These are phyloP conservation scores for Atkinsonella texensis DNA, from an alignment of 2,329 filamentous ascomycete genomes.

Conservation along the genomic window DNA sequence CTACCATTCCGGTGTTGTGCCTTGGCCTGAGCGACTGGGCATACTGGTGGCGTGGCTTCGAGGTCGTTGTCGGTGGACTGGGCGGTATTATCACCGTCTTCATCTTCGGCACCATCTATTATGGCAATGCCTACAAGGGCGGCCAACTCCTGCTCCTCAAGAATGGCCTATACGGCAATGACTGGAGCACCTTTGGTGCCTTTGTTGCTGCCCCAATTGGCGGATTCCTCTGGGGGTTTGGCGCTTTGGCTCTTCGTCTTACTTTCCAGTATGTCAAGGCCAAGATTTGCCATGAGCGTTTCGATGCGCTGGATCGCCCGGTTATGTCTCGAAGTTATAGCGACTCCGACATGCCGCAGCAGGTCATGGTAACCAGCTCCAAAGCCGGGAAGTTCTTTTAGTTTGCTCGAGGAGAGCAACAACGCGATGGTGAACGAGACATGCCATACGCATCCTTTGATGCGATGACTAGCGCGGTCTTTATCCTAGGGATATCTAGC, in stretches of 20 bases:
- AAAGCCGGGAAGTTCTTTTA: constrained; percentile 45
- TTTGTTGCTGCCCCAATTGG: constrained; percentile 72
- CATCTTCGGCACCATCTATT: constrained; percentile 70
- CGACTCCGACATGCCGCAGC: constrained; percentile 11
- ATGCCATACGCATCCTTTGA: background rate
- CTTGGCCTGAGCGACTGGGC: constrained; percentile 58
- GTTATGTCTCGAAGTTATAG: constrained; percentile 14
- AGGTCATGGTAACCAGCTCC: constrained; percentile 18
- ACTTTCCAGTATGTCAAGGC: constrained; percentile 44
- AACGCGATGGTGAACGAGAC: background rate
- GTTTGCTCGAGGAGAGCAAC: background rate
- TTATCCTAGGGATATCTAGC: too few relatives aligned
- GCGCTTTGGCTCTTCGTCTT: constrained; percentile 49
- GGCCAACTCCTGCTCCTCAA: constrained; percentile 59
- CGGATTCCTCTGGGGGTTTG: constrained; percentile 58
- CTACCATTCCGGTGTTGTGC: constrained; percentile 61
- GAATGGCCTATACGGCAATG: constrained; percentile 60
- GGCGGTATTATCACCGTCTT: constrained; percentile 72
- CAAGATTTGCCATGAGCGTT: constrained; percentile 45
- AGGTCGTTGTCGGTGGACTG: constrained; percentile 66
- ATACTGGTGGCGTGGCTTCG: constrained; percentile 70
- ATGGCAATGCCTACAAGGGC: constrained; percentile 50
- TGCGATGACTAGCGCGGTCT: too few relatives aligned
- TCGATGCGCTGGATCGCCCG: constrained; percentile 54
- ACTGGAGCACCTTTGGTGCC: constrained; percentile 75